Percentiles rank a stretch among this genome's conserved stretches.
These are phyloP conservation scores for Tetrahymena borealis DNA, from an alignment of 73 alveolate species.

Conservation along the genomic window DNA sequence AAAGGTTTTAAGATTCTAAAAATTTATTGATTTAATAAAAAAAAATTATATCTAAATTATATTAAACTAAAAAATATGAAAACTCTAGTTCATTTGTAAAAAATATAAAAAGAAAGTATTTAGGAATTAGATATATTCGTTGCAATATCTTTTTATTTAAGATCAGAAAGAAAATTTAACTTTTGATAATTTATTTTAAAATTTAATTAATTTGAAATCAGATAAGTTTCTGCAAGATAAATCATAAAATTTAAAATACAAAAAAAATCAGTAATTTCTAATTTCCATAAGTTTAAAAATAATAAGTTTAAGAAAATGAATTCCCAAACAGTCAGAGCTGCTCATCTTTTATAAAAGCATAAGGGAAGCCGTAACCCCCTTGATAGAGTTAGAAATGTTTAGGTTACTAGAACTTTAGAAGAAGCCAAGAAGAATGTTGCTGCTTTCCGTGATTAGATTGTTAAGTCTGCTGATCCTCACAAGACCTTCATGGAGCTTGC, in stretches of 20 bases:
- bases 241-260: not conserved
- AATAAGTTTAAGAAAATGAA: not conserved
- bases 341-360: conserved; percentile 81
- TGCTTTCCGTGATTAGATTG: conserved; percentile 25
- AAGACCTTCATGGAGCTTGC: conserved; percentile 74
- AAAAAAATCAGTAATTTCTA: not conserved
- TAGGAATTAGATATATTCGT: no score
- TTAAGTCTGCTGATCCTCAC: conserved; percentile 45
- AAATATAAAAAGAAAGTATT: no score
- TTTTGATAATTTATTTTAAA: not conserved
- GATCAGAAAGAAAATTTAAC: not conserved
- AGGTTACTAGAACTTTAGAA: conserved; percentile 77
- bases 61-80: no score
- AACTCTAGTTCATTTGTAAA: no score
- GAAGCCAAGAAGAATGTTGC: conserved; percentile 75
- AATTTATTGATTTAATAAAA: no score
- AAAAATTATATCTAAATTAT: no score
- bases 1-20: no score
- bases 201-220: not conserved
- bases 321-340: conserved; percentile 50
- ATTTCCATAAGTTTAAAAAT: not conserved
- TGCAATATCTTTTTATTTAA: not conserved
- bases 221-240: not conserved
- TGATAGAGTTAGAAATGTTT: conserved; percentile 73
- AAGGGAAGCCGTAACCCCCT: conserved; percentile 82